A percentile compares a stretch with the other conserved stretches of the same genome.
Conservation (phyloP, 768 basidiomycete genomes). For the Rhizopogon sp. region DNA sequence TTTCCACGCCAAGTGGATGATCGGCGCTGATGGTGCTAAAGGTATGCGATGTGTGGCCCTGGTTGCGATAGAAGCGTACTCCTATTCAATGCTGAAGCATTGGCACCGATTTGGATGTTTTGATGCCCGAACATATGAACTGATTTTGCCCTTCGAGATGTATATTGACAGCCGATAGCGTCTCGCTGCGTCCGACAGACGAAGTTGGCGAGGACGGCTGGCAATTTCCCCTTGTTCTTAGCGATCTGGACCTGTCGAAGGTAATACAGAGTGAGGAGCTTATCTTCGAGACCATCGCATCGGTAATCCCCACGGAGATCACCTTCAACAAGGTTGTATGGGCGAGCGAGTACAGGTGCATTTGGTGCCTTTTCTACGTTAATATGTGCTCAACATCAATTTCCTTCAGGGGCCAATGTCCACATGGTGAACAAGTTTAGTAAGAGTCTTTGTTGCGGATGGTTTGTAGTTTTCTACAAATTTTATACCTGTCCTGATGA, state of each 20-base stretch:
- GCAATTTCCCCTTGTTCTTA: background rate
- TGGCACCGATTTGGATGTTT: background rate
- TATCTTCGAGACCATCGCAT: background rate
- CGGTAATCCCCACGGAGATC: background rate
- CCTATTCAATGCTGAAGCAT: background rate
- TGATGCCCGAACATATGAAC: no score
- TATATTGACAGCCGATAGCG: background rate
- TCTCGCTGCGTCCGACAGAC: background rate
- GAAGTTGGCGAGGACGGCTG: slow-evolving; percentile 1
- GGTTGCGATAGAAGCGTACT: no score
- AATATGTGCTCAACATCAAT: no score
- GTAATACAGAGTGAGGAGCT: background rate
- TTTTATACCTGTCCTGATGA: background rate
- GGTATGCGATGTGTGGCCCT: slow-evolving; percentile 9
- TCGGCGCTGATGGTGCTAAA: slow-evolving; percentile 35
- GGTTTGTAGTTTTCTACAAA: background rate
- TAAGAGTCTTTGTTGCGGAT: slow-evolving; percentile 11
- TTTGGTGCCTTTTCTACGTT: background rate
- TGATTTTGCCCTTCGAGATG: no score
- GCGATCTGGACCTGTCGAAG: background rate
- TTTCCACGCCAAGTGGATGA: slow-evolving; percentile 21
- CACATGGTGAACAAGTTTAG: slow-evolving; percentile 9
- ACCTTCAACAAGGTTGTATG: slow-evolving; percentile 1
- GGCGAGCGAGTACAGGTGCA: slow-evolving; percentile 6
- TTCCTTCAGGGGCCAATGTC: slow-evolving; percentile 8